Evolutionary conservation across 768 basidiomycete species (phyloP), one percentile per base, ranked within the genome.

Genomic region (Rhodotorula graminis): DNA sequence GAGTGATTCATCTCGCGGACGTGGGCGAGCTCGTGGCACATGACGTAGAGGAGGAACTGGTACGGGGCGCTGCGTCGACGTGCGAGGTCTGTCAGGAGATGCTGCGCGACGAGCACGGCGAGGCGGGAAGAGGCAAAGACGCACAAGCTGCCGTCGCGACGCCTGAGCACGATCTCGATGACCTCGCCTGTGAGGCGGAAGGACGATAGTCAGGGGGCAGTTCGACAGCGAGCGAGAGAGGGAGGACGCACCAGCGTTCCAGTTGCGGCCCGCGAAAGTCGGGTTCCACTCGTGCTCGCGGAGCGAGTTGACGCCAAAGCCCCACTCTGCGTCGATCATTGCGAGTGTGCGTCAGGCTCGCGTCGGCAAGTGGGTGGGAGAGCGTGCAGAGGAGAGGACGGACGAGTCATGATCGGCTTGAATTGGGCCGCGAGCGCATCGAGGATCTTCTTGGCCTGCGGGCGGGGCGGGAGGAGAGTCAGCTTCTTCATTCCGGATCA

Each of bases 271-370:
- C 0, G 65, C 68, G 27, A 76, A 76, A 11, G 37, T n/a, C 27
- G 62, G 67, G 70, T 75, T 75, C 67, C 64, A 69, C 55, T 75
- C 74, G 59, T 75, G 68, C 60, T 75, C 74, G 53, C 63, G 58
- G 40, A 76, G 53, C n/a, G 65, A 59, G 58, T 67, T 72, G 25
- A 72, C 46, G 10, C 55, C 64, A 21, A 65, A 70, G 15, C 68
- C 64, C 53, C 65, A 67, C 27, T 56, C 57, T 58, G 57, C 37
- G 21, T 18, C 27, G 2, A 14, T 1, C 14, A 8, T 18, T 2
- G 31, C 18, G 2, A 33, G 31, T 16, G 15, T 31, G 6, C 7
- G 18, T 57, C 31, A 16, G 9, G 8, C 21, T 6, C 15, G 9
- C 5, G 37, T 9, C 37, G 37, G 37, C 37, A 5, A 4, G 37